Evolutionary conservation across 2,329 filamentous ascomycete species (phyloP), one percentile per base, ranked within the genome.

Genomic region (Colletotrichum lupini): DNA sequence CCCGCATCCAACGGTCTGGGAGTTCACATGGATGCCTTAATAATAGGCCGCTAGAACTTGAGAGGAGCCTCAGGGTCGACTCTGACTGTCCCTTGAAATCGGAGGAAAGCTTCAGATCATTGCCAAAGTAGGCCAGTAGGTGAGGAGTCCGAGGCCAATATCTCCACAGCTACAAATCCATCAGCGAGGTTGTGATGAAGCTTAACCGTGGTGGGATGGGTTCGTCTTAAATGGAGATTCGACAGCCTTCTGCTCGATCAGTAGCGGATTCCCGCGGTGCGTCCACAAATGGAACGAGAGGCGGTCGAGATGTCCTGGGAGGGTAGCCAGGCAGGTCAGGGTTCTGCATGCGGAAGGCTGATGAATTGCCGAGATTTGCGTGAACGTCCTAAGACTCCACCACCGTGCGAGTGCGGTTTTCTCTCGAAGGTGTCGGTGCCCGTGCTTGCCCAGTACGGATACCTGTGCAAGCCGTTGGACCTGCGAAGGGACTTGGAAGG

Each of bases 291-390:
- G 32, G 35, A 55, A 32, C 22, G 19, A 61, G 35, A 24, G 49
- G 53, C 26, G 53, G 24, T 24, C 11, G 53, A 49, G 42, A n/a
- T 49, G 42, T 22, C 9, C n/a, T 46, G 32, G 61, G 56, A 67
- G 55, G 19, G 42, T 19, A 66, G 71, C 49, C 46, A 67, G 62
- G 63, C 55, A 58, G 58, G 55, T 55, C 67, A 71, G 67, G 67
- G 62, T 37, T 24, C 57, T 62, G 63, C 57, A 72, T 63, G 68
- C 59, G 58, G 68, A 74, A 65, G 56, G 72, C 64, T 66, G 68
- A 61, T 68, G 59, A 74, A 65, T 73, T 74, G 68, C 68, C 68
- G 69, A 61, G 52, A 68, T 68, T 61, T 63, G 46, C 57, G 66
- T 68, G 22, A 42, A 60, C 60, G n/a, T 67, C 12, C 42, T 57